Conservation (phyloP, 768 basidiomycete genomes). For the Grammothele lineata region DNA sequence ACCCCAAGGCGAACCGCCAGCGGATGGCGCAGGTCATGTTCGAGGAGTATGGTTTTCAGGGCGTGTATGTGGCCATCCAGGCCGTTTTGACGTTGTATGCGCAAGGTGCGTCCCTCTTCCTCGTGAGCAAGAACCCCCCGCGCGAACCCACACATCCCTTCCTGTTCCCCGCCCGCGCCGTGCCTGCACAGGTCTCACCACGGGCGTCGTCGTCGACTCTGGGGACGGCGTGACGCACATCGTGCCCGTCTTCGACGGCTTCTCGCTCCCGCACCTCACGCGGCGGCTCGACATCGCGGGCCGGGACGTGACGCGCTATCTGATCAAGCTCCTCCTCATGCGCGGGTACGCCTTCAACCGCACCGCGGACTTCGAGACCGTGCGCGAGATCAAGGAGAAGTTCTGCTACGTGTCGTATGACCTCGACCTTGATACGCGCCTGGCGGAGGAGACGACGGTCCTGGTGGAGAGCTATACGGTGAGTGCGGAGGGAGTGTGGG, state of each 20-base stretch:
- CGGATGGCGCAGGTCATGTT: constrained; percentile 99
- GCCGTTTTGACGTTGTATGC: constrained; percentile 98
- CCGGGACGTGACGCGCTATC: constrained; percentile 94
- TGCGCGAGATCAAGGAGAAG: constrained; percentile 98
- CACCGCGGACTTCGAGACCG: constrained; percentile 99
- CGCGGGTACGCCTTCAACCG: constrained; percentile 99
- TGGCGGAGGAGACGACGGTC: constrained; percentile 94
- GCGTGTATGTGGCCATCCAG: constrained; percentile 97
- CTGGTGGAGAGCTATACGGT: constrained; percentile 97
- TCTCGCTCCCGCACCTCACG: constrained; percentile 91
- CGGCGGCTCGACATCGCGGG: constrained; percentile 96
- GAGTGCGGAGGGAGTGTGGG: too few species aligned
- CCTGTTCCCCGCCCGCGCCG: too few species aligned
- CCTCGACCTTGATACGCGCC: constrained; percentile 88
- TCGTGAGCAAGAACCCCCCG: too few species aligned
- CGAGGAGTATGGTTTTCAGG: constrained; percentile 94
- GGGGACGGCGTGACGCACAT: constrained; percentile 99
- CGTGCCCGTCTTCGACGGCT: constrained; percentile 97
- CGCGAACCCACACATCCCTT: too few species aligned
- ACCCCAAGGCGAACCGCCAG: constrained; percentile 89
- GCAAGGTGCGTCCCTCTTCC: constrained; percentile 66
- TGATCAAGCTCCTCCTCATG: constrained; percentile 99
- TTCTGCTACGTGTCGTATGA: constrained; percentile 97
- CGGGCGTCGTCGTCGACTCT: constrained; percentile 98
- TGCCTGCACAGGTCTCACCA: constrained; percentile 80